Conservation (phyloP, 2,329 filamentous ascomycete species). For the Cadophora luteo-olivacea region DNA sequence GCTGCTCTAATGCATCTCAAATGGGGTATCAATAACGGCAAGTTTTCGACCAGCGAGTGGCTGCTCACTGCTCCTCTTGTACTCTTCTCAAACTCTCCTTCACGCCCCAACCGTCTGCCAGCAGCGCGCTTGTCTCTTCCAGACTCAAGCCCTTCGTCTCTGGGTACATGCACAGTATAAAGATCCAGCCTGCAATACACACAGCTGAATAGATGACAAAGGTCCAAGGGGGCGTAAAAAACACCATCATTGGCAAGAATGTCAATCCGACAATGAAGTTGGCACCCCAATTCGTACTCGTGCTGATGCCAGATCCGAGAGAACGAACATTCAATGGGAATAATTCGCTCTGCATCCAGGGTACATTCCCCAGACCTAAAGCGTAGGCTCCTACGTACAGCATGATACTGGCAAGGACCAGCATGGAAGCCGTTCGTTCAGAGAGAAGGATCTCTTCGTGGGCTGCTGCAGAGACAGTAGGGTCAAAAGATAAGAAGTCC, state of each 20-base stretch:
- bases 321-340: constrained; percentile 80
- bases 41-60: neutral
- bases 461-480: constrained; percentile 38
- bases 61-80: constrained; percentile 7
- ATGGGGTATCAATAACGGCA: constrained; percentile 4
- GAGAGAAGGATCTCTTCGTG: constrained; percentile 33
- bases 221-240: constrained; percentile 74
- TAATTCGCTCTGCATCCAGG: constrained; percentile 95
- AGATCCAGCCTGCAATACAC: constrained; percentile 71
- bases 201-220: constrained; percentile 81
- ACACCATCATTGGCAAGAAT: constrained; percentile 86
- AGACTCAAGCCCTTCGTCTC: constrained; percentile 84
- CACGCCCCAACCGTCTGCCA: constrained; percentile 78
- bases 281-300: constrained; percentile 85
- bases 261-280: constrained; percentile 88
- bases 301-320: constrained; percentile 74
- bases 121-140: constrained; percentile 77
- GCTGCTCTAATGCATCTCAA: neutral
- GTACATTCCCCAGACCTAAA: constrained; percentile 86
- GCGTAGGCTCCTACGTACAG: constrained; percentile 88
- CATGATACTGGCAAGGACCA: constrained; percentile 78
- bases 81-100: constrained; percentile 48
- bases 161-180: constrained; percentile 79
- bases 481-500: constrained; percentile 36
- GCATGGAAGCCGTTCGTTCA: constrained; percentile 50